Percentiles rank a stretch among this genome's conserved stretches.
phyloP scores from a whole-genome alignment of 257 asterid genomes.

The Linderniella brevidens region DNA sequence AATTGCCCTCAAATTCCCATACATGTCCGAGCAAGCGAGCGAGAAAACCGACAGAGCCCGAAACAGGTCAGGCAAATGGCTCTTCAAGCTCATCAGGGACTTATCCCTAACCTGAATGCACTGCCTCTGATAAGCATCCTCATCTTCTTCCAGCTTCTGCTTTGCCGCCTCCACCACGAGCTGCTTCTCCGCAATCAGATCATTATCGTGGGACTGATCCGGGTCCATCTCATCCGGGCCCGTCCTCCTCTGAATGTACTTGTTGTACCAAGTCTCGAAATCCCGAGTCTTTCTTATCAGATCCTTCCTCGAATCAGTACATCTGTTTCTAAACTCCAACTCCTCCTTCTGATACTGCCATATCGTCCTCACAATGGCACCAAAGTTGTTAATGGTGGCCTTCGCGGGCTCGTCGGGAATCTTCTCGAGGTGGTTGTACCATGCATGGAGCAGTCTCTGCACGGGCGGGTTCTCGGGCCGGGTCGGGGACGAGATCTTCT shows the following conservation, averaged over 20 bases:
- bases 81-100: slow-evolving; percentile 56
- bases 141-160: slow-evolving; percentile 57
- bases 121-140: slow-evolving; percentile 58
- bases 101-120: slow-evolving; percentile 87
- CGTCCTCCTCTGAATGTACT: slow-evolving; percentile 46
- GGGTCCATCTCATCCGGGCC: slow-evolving; percentile 46
- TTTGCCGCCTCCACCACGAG: slow-evolving; percentile 32
- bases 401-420: slow-evolving; percentile 73
- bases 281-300: slow-evolving; percentile 41
- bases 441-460: slow-evolving; percentile 37
- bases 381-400: slow-evolving; percentile 51
- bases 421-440: slow-evolving; percentile 66
- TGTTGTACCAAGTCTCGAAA: slow-evolving; percentile 58
- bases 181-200: slow-evolving; percentile 31
- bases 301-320: slow-evolving; percentile 60
- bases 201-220: slow-evolving; percentile 21
- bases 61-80: slow-evolving; percentile 63
- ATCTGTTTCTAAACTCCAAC: slow-evolving; percentile 49
- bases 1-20: background rate
- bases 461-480: slow-evolving; percentile 59
- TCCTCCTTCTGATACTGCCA: slow-evolving; percentile 73
- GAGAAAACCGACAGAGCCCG: background rate
- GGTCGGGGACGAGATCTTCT: slow-evolving; percentile 67
- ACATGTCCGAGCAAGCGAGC: background rate
- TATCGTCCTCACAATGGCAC: slow-evolving; percentile 47